These are phyloP conservation scores for Ogataea paraovalis DNA, from an alignment of 805 yeast species.

Conservation along the genomic window DNA sequence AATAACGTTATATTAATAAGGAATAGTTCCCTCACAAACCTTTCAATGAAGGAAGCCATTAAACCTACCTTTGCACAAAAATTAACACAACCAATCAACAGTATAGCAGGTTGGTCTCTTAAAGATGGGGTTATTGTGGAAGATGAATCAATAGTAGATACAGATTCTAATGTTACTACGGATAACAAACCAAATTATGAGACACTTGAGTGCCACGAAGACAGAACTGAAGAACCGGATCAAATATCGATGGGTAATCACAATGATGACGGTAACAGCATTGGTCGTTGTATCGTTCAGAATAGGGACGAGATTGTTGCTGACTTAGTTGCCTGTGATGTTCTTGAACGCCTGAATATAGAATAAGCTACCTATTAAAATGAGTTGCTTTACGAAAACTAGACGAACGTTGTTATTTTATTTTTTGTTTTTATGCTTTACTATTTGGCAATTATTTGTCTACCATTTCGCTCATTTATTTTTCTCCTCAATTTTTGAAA, in stretches of 20 bases:
- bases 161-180: neutral
- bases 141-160: conserved; percentile 1
- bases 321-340: conserved; percentile 21
- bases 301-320: conserved; percentile 17
- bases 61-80: neutral
- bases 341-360: conserved; percentile 15
- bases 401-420: too few relatives aligned
- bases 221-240: conserved; percentile 2
- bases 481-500: too few relatives aligned
- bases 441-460: too few relatives aligned
- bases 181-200: too few relatives aligned
- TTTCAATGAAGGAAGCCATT: neutral
- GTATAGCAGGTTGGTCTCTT: neutral
- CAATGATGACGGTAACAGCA: neutral
- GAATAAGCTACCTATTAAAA: too few relatives aligned
- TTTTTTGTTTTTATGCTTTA: too few relatives aligned
- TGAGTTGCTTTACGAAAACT: too few relatives aligned
- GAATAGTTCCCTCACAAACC: neutral
- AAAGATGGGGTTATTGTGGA: neutral
- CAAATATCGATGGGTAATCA: neutral
- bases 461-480: too few relatives aligned
- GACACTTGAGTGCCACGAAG: neutral
- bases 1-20: neutral
- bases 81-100: neutral
- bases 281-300: neutral